Evolutionary conservation across 2,329 filamentous ascomycete species (phyloP).

Genomic region (Paracamarosporium sp.): DNA sequence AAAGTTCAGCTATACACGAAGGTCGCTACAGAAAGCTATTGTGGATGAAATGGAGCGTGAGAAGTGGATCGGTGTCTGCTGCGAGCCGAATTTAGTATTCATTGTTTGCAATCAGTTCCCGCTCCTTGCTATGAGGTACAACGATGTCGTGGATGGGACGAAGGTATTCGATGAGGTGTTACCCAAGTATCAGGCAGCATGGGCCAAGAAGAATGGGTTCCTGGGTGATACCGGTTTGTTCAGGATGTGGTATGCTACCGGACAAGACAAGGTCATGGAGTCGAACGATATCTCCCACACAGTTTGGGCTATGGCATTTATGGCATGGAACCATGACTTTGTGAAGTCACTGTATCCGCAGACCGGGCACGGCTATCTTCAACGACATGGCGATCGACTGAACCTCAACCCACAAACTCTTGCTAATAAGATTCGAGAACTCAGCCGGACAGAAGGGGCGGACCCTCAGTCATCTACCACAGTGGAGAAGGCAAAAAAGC

Average conservation of each 20-base stretch:
- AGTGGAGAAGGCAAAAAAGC: neutral
- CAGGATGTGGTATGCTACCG: neutral
- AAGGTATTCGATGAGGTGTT: conserved; percentile 39
- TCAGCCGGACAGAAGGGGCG: conserved; percentile 13
- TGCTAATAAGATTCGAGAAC: conserved; percentile 26
- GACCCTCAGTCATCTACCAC: conserved; percentile 12
- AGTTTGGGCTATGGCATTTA: conserved; percentile 34
- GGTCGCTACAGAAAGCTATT: conserved; percentile 44
- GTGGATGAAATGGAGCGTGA: conserved; percentile 48
- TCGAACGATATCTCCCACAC: conserved; percentile 1
- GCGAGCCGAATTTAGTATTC: conserved; percentile 52
- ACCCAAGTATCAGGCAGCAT: conserved; percentile 47
- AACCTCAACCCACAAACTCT: conserved; percentile 28
- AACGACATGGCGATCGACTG: conserved; percentile 24
- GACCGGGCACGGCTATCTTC: conserved; percentile 35
- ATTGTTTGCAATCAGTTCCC: conserved; percentile 55
- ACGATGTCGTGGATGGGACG: conserved; percentile 45
- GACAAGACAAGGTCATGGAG: conserved; percentile 22
- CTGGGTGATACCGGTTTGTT: neutral
- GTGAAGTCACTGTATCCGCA: conserved; percentile 18
- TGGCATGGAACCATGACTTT: conserved; percentile 48
- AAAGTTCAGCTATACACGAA: conserved; percentile 40
- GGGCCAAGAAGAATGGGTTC: conserved; percentile 31
- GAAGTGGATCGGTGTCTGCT: conserved; percentile 51
- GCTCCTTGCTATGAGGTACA: conserved; percentile 48